Evolutionary conservation across 208 protist species (phyloP), one percentile per base, ranked within the genome.

Genomic region (Leptomonas pyrrhocoris): DNA sequence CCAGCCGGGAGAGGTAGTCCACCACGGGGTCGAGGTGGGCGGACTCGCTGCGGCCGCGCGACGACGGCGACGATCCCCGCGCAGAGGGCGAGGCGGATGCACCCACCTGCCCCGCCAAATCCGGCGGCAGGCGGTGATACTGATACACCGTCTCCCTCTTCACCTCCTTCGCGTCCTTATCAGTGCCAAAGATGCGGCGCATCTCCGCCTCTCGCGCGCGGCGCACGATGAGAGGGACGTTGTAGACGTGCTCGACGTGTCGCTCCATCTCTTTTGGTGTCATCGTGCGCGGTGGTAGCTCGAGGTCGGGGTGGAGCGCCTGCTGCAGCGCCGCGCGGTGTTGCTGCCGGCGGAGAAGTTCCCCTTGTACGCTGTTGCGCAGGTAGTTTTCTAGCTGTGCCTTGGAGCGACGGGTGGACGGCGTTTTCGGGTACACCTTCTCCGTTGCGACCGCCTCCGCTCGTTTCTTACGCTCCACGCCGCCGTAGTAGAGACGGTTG

Each of bases 171-270:
- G 50, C 19, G 21, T 77, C 68, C n/a, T 73, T 77, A 36, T 74
- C 30, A 11, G 75, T 42, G 36, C 82, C 84, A 31, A 89, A 81
- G 28, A 82, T 76, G n/a, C 55, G 42, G 23, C 79, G 65, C 21
- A 79, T 64, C 55, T 90, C 76, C 25, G 55, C 42, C 56, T 83
- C 72, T 28, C 84, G 81, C 18, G 70, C 53, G 9, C 62, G 59
- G n/a, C 72, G 72, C 19, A 75, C 66, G 18, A 74, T 83, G 34
- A 94, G 18, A 11, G 84, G 84, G 28, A 91, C 77, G 54, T 69
- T 77, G 79, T 95, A 93, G 40, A 95, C 68, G 38, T 82, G 86
- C 49, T 85, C 64, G 28, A 95, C 73, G 64, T 93, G 90, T 13
- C 55, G 46, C 36, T 74, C 43, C 56, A 93, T 51, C 51, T 83